Evolutionary conservation across 805 yeast genomes (phyloP).

Genomic region (Yarrowia porcina): DNA sequence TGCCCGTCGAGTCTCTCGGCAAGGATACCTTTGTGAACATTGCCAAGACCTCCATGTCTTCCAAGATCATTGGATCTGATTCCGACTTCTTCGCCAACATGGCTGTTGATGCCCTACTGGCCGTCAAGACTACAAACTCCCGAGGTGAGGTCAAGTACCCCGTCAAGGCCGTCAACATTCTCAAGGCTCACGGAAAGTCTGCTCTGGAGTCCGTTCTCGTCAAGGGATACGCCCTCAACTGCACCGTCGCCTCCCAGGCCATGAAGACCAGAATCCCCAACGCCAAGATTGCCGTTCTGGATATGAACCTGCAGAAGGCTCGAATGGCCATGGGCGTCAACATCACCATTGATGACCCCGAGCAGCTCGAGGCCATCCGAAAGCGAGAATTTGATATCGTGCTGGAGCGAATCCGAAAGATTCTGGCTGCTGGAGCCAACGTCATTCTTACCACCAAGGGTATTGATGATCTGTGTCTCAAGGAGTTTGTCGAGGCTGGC

Average conservation of each 20-base stretch:
- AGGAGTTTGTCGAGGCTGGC: conserved; percentile 85
- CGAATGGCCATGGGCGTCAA: conserved; percentile 98
- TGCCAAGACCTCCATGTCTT: conserved; percentile 96
- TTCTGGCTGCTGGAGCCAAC: conserved; percentile 85
- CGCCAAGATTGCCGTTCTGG: conserved; percentile 85
- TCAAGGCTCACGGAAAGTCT: conserved; percentile 96
- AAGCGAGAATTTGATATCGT: conserved; percentile 84
- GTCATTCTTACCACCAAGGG: conserved; percentile 92
- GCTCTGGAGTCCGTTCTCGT: conserved; percentile 81
- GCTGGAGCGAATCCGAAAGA: conserved; percentile 75
- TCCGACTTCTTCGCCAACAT: conserved; percentile 82
- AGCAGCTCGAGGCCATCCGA: conserved; percentile 88
- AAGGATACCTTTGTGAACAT: conserved; percentile 83
- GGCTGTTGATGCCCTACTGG: conserved; percentile 93
- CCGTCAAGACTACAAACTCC: conserved; percentile 84
- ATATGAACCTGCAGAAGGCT: conserved; percentile 90
- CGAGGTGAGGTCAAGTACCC: conserved; percentile 92
- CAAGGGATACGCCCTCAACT: conserved; percentile 92
- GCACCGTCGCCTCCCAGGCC: conserved; percentile 96
- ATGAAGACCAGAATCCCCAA: conserved; percentile 69
- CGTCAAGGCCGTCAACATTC: conserved; percentile 91
- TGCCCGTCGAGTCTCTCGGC: conserved; percentile 72
- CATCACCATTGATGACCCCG: conserved; percentile 95
- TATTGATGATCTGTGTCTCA: conserved; percentile 86
- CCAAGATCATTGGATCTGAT: conserved; percentile 93